Evolutionary conservation across 768 basidiomycete genomes (phyloP).

Genomic region (Xanthoconium purpureum): DNA sequence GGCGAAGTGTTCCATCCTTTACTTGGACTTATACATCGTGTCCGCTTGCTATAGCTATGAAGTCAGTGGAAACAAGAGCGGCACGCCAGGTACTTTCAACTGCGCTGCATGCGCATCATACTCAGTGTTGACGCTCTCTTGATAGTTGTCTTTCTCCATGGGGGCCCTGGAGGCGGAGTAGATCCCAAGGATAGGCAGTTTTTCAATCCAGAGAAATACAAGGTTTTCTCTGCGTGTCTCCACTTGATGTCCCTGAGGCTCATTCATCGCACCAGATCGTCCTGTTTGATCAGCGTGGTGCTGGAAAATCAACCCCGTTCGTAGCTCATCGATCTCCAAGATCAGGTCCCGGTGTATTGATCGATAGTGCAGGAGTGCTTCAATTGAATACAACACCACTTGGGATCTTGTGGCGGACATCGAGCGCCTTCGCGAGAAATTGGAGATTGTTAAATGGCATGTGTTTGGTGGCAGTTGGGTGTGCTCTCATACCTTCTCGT

Average conservation of each 20-base stretch:
- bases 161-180: constrained; percentile 80
- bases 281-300: constrained; percentile 86
- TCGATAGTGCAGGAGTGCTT: constrained; percentile 55
- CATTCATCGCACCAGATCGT: constrained; percentile 52
- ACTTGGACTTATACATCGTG: background rate
- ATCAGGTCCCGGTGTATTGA: constrained; percentile 1
- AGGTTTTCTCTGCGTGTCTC: constrained; percentile 39
- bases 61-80: constrained; percentile 73
- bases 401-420: constrained; percentile 92
- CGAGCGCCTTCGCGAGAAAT: constrained; percentile 73
- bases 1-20: constrained; percentile 8
- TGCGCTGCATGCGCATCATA: background rate
- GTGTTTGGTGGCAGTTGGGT: constrained; percentile 96
- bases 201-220: constrained; percentile 85
- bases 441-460: constrained; percentile 84
- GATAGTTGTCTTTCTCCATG: constrained; percentile 77
- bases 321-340: constrained; percentile 23
- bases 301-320: constrained; percentile 84
- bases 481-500: constrained; percentile 15
- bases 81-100: constrained; percentile 57
- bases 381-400: constrained; percentile 83
- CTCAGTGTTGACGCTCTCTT: background rate
- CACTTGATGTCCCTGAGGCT: background rate
- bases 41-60: constrained; percentile 57
- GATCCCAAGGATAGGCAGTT: constrained; percentile 67